A percentile compares a stretch with the other conserved stretches of the same genome.
Evolutionary conservation across 148 eudicot species (phyloP).

Genomic region (Suaeda aralocaspica): DNA sequence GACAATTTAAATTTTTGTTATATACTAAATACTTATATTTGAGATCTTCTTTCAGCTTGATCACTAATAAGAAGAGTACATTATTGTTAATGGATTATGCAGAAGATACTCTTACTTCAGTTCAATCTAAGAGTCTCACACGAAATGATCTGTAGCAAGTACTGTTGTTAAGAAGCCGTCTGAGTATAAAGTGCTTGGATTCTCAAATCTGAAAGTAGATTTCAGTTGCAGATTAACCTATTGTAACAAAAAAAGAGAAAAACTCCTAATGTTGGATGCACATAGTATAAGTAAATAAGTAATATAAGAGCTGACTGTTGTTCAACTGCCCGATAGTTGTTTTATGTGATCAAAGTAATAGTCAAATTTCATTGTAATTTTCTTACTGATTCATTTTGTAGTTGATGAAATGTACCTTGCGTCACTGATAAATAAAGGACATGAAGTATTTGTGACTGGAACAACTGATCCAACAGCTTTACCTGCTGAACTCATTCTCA

Average conservation of each 20-base stretch:
- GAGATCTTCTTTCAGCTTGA: slow-evolving; percentile 2
- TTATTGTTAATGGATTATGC: not conserved
- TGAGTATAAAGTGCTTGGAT: not conserved
- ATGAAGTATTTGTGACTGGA: slow-evolving; percentile 62
- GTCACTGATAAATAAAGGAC: slow-evolving; percentile 87
- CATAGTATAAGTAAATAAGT: too few species aligned
- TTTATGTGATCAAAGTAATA: not conserved
- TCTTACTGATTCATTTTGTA: slow-evolving; percentile 25
- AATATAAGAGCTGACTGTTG: too few species aligned
- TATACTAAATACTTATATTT: too few species aligned
- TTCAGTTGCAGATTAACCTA: not conserved
- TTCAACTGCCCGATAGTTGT: too few species aligned
- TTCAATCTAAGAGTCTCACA: not conserved
- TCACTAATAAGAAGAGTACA: not conserved
- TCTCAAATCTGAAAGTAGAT: not conserved
- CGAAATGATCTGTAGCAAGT: not conserved
- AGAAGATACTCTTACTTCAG: not conserved
- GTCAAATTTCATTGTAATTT: not conserved
- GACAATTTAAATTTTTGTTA: not conserved
- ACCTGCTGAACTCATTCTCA: slow-evolving; percentile 71
- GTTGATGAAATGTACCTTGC: slow-evolving; percentile 99
- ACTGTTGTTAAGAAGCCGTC: not conserved
- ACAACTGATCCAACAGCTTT: slow-evolving; percentile 85
- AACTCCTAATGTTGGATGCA: too few species aligned
- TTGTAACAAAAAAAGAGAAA: too few species aligned